Conservation (phyloP, 768 basidiomycete species). For the Arthromyces matolae region DNA sequence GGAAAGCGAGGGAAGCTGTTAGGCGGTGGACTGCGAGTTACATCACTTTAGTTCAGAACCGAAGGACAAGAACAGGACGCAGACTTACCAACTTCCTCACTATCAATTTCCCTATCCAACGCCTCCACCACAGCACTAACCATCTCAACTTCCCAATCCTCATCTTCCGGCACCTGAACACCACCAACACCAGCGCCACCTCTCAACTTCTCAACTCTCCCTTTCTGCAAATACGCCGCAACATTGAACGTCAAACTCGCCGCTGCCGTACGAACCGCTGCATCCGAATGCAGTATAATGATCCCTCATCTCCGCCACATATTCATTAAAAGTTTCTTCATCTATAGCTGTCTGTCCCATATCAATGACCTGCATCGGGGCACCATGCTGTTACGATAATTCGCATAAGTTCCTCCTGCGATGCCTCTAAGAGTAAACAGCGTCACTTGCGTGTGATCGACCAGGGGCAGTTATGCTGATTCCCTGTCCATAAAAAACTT, state of each 20-base stretch:
- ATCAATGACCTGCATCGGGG: constrained; percentile 64
- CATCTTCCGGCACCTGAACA: constrained; percentile 53
- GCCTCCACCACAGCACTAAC: constrained; percentile 82
- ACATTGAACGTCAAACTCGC: too few species aligned
- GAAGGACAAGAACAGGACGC: constrained; percentile 1
- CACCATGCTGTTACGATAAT: constrained; percentile 55
- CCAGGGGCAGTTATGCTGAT: constrained; percentile 72
- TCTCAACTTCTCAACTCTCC: constrained; percentile 41
- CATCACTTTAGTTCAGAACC: constrained; percentile 1
- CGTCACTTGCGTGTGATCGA: constrained; percentile 66
- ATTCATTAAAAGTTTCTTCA: constrained; percentile 82
- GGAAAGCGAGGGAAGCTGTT: constrained; percentile 70
- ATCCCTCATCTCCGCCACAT: constrained; percentile 66
- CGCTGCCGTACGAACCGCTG: too few species aligned
- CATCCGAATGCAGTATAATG: too few species aligned
- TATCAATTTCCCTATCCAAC: constrained; percentile 62
- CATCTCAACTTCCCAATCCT: constrained; percentile 85
- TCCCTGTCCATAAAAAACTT: constrained; percentile 89
- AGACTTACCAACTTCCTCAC: constrained; percentile 76
- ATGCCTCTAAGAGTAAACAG: neutral
- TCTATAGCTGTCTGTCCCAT: constrained; percentile 82
- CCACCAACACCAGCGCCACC: constrained; percentile 28
- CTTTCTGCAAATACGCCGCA: too few species aligned
- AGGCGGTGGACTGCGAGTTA: constrained; percentile 70
- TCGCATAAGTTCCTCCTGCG: neutral